Evolutionary conservation across 2,329 filamentous ascomycete species (phyloP).

Genomic region (Pseudocercospora fuligena): DNA sequence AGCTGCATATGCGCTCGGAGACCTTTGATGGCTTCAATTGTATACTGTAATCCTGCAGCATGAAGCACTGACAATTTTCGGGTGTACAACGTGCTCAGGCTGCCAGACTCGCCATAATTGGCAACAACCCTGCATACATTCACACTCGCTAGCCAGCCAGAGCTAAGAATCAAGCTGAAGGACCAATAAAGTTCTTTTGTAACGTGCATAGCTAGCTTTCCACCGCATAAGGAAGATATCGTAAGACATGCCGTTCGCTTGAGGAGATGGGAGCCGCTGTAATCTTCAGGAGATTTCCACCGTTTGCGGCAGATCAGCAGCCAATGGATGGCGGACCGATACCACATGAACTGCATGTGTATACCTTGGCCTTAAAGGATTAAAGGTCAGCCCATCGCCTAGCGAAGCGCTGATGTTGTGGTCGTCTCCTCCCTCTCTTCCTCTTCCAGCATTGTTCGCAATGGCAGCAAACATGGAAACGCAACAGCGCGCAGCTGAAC

Average conservation of each 20-base stretch:
- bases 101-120: not conserved
- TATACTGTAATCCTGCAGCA: too few relatives aligned
- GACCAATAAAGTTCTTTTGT: not conserved
- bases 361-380: not conserved
- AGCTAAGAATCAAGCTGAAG: not conserved
- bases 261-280: not conserved
- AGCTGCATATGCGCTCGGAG: too few relatives aligned
- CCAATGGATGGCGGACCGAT: not conserved
- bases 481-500: slow-evolving; percentile 24
- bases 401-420: not conserved
- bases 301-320: not conserved
- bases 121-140: not conserved
- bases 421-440: not conserved
- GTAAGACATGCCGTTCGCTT: not conserved
- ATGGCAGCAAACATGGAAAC: slow-evolving; percentile 12
- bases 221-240: not conserved
- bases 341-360: not conserved
- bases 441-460: not conserved
- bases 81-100: not conserved
- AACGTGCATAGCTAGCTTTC: not conserved
- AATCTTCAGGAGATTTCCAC: not conserved
- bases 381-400: not conserved
- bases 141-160: not conserved
- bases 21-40: too few relatives aligned
- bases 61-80: not conserved